Conservation (phyloP, 371 early-diverging fungal species). For the Apophysomyces sp. region DNA sequence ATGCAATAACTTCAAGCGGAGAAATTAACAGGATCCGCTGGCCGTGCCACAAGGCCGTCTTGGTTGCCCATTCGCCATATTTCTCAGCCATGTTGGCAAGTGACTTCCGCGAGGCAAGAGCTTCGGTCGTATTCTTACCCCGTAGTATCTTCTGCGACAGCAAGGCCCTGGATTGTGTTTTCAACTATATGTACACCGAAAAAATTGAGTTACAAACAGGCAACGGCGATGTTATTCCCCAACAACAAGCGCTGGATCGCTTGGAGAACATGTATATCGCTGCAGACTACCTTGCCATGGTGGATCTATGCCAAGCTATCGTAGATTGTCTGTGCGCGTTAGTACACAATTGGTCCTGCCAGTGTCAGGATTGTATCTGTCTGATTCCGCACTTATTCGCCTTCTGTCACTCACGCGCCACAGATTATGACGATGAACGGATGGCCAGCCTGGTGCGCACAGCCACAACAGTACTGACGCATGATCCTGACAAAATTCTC, state of each 20-base stretch:
- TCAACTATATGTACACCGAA: conserved; percentile 13
- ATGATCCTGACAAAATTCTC: conserved; percentile 11
- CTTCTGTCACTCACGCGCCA: conserved; percentile 13
- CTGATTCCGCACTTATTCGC: conserved; percentile 18
- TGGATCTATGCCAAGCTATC: conserved; percentile 13
- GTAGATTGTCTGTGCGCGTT: conserved; percentile 9
- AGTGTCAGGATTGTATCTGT: conserved; percentile 19
- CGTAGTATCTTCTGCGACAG: conserved; percentile 5
- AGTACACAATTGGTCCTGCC: conserved; percentile 24
- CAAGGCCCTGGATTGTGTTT: conserved; percentile 3
- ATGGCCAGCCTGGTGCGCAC: conserved; percentile 1
- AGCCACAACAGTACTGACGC: conserved; percentile 4
- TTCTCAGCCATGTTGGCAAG: conserved; percentile 17
- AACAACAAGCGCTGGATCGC: conserved; percentile 3
- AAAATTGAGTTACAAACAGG: background rate
- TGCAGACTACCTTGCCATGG: conserved; percentile 40
- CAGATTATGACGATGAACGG: conserved; percentile 1
- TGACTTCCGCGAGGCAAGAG: conserved; percentile 8
- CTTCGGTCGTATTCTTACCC: conserved; percentile 5
- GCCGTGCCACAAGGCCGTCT: conserved; percentile 10
- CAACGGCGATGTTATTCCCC: conserved; percentile 5
- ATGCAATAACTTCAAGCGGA: background rate
- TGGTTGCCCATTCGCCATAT: conserved; percentile 9
- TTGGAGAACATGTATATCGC: conserved; percentile 26
- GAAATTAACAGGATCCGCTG: background rate